These are phyloP conservation scores for Globisporangium cederbergense DNA, from an alignment of 352 stramenopile genomes.

Conservation along the genomic window DNA sequence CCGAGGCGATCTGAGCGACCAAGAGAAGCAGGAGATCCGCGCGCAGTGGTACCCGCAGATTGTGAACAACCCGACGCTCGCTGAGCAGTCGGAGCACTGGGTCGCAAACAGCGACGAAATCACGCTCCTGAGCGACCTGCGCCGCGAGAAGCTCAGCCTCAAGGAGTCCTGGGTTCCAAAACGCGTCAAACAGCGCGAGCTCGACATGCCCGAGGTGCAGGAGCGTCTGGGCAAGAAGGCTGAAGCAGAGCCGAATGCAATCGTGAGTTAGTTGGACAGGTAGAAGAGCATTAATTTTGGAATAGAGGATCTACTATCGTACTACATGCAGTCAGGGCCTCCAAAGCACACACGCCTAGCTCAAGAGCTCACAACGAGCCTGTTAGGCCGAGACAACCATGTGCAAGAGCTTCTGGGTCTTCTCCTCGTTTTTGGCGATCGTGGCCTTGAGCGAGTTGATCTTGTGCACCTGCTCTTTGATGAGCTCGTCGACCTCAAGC, in stretches of 20 bases:
- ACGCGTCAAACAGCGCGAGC: conserved; percentile 51
- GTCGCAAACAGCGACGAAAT: conserved; percentile 37
- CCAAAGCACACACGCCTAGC: background rate
- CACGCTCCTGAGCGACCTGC: conserved; percentile 46
- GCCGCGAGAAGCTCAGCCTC: conserved; percentile 43
- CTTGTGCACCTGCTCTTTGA: conserved; percentile 90
- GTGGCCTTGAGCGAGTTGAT: conserved; percentile 91
- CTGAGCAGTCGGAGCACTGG: conserved; percentile 49
- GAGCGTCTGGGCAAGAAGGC: conserved; percentile 31
- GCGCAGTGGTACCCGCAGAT: conserved; percentile 59
- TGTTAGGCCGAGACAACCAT: conserved; percentile 79
- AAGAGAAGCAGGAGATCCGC: conserved; percentile 50
- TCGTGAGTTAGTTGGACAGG: background rate
- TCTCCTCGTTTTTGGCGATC: conserved; percentile 92
- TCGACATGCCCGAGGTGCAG: conserved; percentile 59
- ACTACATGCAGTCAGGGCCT: background rate
- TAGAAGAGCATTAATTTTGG: background rate
- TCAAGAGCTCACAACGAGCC: background rate
- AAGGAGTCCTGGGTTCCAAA: conserved; percentile 67
- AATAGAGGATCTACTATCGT: background rate
- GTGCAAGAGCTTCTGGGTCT: conserved; percentile 86
- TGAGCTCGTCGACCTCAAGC: conserved; percentile 85
- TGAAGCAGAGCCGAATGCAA: background rate
- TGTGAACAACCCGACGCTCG: conserved; percentile 65
- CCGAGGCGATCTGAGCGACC: conserved; percentile 46